Conservation (phyloP, 2,329 filamentous ascomycete species). For the Venturia effusa region DNA sequence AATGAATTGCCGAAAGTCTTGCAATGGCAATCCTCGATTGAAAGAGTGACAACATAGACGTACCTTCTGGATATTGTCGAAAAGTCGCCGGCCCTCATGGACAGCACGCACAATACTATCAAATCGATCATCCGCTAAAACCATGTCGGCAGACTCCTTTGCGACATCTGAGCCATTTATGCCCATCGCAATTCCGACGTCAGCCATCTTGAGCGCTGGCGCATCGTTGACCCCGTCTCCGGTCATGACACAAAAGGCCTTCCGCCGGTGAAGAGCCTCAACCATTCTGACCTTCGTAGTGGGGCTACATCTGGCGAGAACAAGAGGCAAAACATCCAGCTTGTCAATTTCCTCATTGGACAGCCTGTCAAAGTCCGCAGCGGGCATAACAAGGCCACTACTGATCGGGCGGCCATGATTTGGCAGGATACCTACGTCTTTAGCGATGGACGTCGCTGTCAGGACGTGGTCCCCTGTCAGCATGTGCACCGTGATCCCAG, state of each 20-base stretch:
- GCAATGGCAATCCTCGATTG: not conserved
- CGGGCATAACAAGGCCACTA: constrained; percentile 28
- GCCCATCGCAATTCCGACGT: constrained; percentile 33
- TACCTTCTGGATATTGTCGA: constrained; percentile 32
- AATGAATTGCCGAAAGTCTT: constrained; percentile 21
- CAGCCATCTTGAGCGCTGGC: constrained; percentile 28
- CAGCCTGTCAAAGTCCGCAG: constrained; percentile 33
- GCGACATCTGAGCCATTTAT: constrained; percentile 27
- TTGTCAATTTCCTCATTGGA: constrained; percentile 32
- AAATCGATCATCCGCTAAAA: constrained; percentile 31
- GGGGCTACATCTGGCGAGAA: constrained; percentile 36
- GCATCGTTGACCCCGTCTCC: constrained; percentile 32
- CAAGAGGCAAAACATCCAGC: constrained; percentile 31
- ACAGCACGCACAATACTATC: constrained; percentile 31
- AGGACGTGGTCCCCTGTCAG: constrained; percentile 37
- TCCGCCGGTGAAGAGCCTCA: constrained; percentile 27
- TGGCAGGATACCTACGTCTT: constrained; percentile 35
- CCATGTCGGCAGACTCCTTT: constrained; percentile 30
- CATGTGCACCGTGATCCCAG: constrained; percentile 40
- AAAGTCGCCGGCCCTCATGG: constrained; percentile 29
- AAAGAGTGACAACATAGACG: not conserved
- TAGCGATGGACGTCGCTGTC: constrained; percentile 36
- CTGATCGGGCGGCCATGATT: constrained; percentile 21
- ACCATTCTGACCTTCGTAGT: constrained; percentile 39
- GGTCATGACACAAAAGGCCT: constrained; percentile 32